These are phyloP conservation scores for Coemansia sp. DNA, from an alignment of 192 early-diverging fungal genomes.

Conservation along the genomic window DNA sequence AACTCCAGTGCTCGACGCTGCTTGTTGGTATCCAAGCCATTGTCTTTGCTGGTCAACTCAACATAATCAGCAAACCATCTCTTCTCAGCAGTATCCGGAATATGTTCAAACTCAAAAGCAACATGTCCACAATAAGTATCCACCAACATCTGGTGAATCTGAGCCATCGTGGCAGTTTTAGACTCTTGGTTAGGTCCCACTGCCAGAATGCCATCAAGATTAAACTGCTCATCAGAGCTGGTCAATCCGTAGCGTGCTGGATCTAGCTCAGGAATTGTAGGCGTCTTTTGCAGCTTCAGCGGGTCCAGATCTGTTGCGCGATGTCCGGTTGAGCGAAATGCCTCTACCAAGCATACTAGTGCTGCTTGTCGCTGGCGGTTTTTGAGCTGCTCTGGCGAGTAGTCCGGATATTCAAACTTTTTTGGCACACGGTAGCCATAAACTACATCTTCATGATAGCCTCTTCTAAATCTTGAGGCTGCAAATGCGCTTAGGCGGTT, in stretches of 20 bases:
- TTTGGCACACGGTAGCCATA: slow-evolving; percentile 88
- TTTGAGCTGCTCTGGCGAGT: slow-evolving; percentile 70
- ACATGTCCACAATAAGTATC: slow-evolving; percentile 76
- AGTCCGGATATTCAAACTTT: slow-evolving; percentile 69
- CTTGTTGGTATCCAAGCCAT: slow-evolving; percentile 30
- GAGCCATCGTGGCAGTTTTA: slow-evolving; percentile 59
- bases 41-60: slow-evolving; percentile 56
- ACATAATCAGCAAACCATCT: slow-evolving; percentile 86
- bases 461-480: slow-evolving; percentile 10
- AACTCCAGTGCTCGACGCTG: slow-evolving; percentile 77
- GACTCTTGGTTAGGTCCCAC: slow-evolving; percentile 55
- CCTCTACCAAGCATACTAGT: slow-evolving; percentile 78
- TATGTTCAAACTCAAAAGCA: slow-evolving; percentile 94
- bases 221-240: slow-evolving; percentile 56
- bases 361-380: slow-evolving; percentile 85
- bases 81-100: slow-evolving; percentile 80
- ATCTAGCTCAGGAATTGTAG: slow-evolving; percentile 69
- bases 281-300: slow-evolving; percentile 59
- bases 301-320: slow-evolving; percentile 84
- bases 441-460: slow-evolving; percentile 77
- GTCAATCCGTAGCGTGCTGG: slow-evolving; percentile 80
- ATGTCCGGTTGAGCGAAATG: slow-evolving; percentile 80
- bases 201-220: slow-evolving; percentile 72
- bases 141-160: slow-evolving; percentile 70
- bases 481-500: not conserved